phyloP scores from a whole-genome alignment of 805 yeast genomes.

The Saturnispora ahearnii region DNA sequence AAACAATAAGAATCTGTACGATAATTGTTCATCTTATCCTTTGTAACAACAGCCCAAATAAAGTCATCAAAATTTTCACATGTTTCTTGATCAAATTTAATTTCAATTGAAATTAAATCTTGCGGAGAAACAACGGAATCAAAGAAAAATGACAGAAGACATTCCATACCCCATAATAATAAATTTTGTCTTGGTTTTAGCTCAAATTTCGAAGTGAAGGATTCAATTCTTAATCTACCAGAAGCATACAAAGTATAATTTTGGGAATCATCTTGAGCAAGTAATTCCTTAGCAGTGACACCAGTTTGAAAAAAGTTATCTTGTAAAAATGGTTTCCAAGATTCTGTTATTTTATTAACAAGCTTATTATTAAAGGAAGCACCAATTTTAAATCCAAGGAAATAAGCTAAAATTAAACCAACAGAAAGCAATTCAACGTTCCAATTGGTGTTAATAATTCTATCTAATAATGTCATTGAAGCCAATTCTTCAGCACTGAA shows the following conservation, averaged over 20 bases:
- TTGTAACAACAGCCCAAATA: conserved; percentile 77
- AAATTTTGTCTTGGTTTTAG: conserved; percentile 76
- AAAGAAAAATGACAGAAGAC: conserved; percentile 46
- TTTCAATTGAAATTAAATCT: conserved; percentile 53
- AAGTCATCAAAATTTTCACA: conserved; percentile 52
- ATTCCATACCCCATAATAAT: conserved; percentile 58
- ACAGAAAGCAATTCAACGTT: conserved; percentile 54
- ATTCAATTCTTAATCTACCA: conserved; percentile 73
- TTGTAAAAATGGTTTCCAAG: conserved; percentile 41
- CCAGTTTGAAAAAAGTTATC: conserved; percentile 79
- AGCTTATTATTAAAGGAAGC: conserved; percentile 43
- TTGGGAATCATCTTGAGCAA: conserved; percentile 55
- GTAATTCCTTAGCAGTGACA: conserved; percentile 34
- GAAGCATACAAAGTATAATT: conserved; percentile 67
- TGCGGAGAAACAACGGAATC: conserved; percentile 46
- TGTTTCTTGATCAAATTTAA: conserved; percentile 40
- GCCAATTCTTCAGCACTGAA: conserved; percentile 40
- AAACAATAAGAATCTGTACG: conserved; percentile 75
- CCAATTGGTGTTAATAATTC: conserved; percentile 67
- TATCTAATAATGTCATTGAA: conserved; percentile 46
- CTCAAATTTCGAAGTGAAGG: conserved; percentile 50
- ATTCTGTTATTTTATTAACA: conserved; percentile 44
- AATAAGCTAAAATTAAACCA: conserved; percentile 40
- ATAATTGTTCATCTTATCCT: conserved; percentile 65
- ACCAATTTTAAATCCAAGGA: conserved; percentile 50